Conservation (phyloP, 192 early-diverging fungal genomes). For the Coemansia interrupta region DNA sequence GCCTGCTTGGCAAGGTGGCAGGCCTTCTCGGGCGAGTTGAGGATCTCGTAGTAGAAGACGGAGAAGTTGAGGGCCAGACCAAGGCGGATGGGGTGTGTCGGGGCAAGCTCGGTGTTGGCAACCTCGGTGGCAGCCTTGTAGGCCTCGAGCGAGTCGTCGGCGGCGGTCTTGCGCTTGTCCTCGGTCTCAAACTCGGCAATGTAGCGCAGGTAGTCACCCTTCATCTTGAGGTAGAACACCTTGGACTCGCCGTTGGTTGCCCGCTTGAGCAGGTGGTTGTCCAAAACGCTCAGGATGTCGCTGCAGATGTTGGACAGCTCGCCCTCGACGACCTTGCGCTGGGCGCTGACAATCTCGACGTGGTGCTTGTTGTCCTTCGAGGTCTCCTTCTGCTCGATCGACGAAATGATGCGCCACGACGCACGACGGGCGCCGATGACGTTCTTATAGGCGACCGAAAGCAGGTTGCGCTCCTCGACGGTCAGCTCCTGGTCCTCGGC, state of each 20-base stretch:
- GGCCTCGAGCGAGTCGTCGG: conserved; percentile 81
- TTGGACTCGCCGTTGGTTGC: conserved; percentile 95
- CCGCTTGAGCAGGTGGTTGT: conserved; percentile 84
- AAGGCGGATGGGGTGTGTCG: conserved; percentile 98
- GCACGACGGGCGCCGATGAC: conserved; percentile 97
- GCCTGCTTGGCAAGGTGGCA: conserved; percentile 85
- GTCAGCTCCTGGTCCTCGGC: conserved; percentile 66
- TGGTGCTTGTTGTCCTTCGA: conserved; percentile 86
- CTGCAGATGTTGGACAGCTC: conserved; percentile 94
- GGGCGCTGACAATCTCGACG: conserved; percentile 89
- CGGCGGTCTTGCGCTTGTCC: conserved; percentile 79
- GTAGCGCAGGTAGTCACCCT: conserved; percentile 99
- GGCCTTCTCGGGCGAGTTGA: conserved; percentile 95
- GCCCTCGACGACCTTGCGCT: conserved; percentile 91
- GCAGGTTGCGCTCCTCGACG: conserved; percentile 95
- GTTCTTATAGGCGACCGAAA: conserved; percentile 99
- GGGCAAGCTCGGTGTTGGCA: conserved; percentile 88
- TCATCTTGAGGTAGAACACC: conserved; percentile 99
- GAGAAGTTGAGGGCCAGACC: conserved; percentile 98
- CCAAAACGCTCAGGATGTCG: conserved; percentile 90
- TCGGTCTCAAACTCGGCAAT: conserved; percentile 94
- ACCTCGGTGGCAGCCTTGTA: conserved; percentile 96
- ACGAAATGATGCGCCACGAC: conserved; percentile 98
- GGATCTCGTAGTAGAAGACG: conserved; percentile 98
- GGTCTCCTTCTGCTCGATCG: conserved; percentile 99